Conservation (phyloP, 352 stramenopile species). For the Halophytophthora polymorphica region DNA sequence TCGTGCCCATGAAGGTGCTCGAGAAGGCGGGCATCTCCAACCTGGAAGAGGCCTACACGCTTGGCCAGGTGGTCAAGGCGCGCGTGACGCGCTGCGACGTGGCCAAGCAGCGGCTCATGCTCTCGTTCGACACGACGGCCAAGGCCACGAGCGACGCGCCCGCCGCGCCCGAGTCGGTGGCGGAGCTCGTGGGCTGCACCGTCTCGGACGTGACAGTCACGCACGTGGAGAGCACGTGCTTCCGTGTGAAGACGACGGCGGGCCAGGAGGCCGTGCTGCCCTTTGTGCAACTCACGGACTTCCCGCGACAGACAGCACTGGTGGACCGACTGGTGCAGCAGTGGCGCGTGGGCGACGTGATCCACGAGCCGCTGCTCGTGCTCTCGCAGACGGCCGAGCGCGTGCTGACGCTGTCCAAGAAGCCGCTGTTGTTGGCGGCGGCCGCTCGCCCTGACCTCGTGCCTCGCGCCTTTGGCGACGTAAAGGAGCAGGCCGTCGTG, state of each 20-base stretch:
- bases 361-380: slow-evolving; percentile 59
- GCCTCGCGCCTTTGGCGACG: slow-evolving; percentile 54
- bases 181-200: slow-evolving; percentile 46
- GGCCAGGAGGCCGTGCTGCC: slow-evolving; percentile 71
- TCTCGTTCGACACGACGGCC: slow-evolving; percentile 74
- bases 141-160: slow-evolving; percentile 13
- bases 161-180: slow-evolving; percentile 17
- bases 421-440: slow-evolving; percentile 71
- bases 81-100: slow-evolving; percentile 73
- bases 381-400: slow-evolving; percentile 68
- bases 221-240: slow-evolving; percentile 55
- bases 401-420: slow-evolving; percentile 74
- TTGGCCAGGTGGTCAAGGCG: slow-evolving; percentile 86
- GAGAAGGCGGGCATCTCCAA: slow-evolving; percentile 79
- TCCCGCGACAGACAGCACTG: slow-evolving; percentile 70
- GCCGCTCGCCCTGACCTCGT: slow-evolving; percentile 33
- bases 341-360: slow-evolving; percentile 47
- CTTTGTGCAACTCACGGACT: slow-evolving; percentile 85
- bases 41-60: slow-evolving; percentile 79
- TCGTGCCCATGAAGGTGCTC: slow-evolving; percentile 87
- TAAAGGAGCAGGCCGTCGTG: slow-evolving; percentile 58
- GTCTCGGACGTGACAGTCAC: slow-evolving; percentile 68
- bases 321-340: slow-evolving; percentile 67
- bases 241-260: slow-evolving; percentile 75
- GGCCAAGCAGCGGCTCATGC: slow-evolving; percentile 80